Conservation (phyloP, 805 yeast genomes). For the Wickerhamiella australiensis region DNA sequence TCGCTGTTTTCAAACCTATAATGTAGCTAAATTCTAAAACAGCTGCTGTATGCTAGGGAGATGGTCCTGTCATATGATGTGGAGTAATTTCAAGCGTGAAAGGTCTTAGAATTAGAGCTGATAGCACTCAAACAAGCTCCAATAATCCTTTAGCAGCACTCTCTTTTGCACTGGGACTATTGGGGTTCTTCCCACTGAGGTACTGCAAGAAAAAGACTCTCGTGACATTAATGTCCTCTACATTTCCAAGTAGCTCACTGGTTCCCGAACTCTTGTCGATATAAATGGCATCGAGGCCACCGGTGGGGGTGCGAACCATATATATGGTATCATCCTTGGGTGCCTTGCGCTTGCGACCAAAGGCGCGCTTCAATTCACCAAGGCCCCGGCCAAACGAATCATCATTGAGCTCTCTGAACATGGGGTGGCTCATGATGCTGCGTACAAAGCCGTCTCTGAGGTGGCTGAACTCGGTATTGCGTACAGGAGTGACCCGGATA, state of each 20-base stretch:
- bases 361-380: constrained; percentile 49
- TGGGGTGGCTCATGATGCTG: constrained; percentile 57
- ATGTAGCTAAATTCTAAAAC: no score
- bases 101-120: no score
- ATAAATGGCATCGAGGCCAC: constrained; percentile 36
- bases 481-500: constrained; percentile 70
- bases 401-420: constrained; percentile 38
- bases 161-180: constrained; percentile 39
- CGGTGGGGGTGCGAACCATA: constrained; percentile 42
- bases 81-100: no score
- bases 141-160: constrained; percentile 15
- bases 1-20: no score
- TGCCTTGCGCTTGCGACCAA: constrained; percentile 56
- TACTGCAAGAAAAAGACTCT: constrained; percentile 65
- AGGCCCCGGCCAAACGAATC: constrained; percentile 49
- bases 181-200: constrained; percentile 54
- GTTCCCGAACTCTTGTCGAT: constrained; percentile 22
- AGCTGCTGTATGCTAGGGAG: no score
- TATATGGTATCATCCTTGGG: constrained; percentile 59
- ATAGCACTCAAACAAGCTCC: neutral
- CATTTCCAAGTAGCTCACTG: constrained; percentile 40
- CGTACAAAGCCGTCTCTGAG: constrained; percentile 80
- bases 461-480: constrained; percentile 87
- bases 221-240: constrained; percentile 49
- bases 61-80: no score